Base-by-base conservation (phyloP, 768 basidiomycete genomes). In the Podaxis mareebaensis region DNA sequence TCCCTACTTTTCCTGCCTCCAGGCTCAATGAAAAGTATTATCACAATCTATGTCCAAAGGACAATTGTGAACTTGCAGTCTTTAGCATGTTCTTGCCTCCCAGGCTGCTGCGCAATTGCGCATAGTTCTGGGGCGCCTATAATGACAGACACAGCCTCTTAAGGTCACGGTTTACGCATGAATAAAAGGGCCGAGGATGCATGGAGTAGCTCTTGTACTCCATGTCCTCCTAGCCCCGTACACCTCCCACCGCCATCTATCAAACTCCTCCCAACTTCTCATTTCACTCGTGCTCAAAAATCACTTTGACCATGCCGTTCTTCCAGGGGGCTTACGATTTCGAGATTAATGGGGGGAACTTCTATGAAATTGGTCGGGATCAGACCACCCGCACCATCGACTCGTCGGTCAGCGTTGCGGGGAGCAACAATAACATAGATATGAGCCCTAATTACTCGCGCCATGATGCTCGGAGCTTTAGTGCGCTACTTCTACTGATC, bases 241-340 rank as follows among this genome's bases (percentile, higher is more conserved):
- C 22, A 20, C 20, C 8, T 24, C 20, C 20, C 49, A 51, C 49
- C 26, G 24, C 26, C 49, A 20, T 20, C 44, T 46, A 46, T 1
- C 24, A 12, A 26, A 12, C 0, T 26, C 13, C 3, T 28, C 24
- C 49, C 49, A 11, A 22, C 49, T 22, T 15, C 22, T 11, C 26
- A 12, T 22, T 6, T 3, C 49, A 51, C 7, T 26, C 49, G 22
- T 24, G 12, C 2, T 22, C 24, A 26, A 8, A 17, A n/a, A 15
- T 44, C 52, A 24, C 15, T n/a, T 10, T 33, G 22, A 39, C 30
- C 53, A 61, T 63, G 61, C 33, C 44, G 1, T 63, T 63, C 54
- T 63, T 63, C 26, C 7, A 63, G 22, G 33, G 24, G 13, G 61
- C 61, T 15, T 56, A 49, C 8, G 48, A 63, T 39, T 63, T 63